Conservation (phyloP, 2,329 filamentous ascomycete species). For the Aotearoamyces nothofagi region DNA sequence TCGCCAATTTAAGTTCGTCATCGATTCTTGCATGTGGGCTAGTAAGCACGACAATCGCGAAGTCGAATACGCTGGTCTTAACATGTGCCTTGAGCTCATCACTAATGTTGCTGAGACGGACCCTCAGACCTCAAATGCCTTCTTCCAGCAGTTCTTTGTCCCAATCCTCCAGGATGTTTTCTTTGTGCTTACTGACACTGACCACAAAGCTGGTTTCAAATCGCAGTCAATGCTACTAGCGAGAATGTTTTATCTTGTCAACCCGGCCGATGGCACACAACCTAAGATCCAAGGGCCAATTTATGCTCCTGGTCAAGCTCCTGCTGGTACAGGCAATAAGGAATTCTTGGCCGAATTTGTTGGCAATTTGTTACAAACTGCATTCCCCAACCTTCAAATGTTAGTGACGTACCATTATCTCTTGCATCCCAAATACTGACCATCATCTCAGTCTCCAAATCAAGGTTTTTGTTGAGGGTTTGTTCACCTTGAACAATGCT, state of each 20-base stretch:
- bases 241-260: constrained; percentile 93
- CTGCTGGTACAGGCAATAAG: constrained; percentile 69
- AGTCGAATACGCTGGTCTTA: constrained; percentile 88
- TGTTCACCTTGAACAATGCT: constrained; percentile 80
- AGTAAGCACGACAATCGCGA: constrained; percentile 99
- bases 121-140: constrained; percentile 70
- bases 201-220: constrained; percentile 99
- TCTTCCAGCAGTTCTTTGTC: constrained; percentile 97
- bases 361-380: constrained; percentile 67
- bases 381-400: constrained; percentile 86
- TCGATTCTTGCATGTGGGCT: constrained; percentile 99
- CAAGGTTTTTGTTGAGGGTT: constrained; percentile 71
- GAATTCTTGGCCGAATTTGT: constrained; percentile 88
- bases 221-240: constrained; percentile 88
- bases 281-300: constrained; percentile 89
- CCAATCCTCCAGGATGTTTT: constrained; percentile 95
- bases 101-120: constrained; percentile 95
- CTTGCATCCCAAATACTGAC: neutral
- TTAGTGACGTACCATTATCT: constrained; percentile 32
- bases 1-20: constrained; percentile 97
- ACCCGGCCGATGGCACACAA: constrained; percentile 47
- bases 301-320: constrained; percentile 72
- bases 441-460: constrained; percentile 56
- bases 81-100: constrained; percentile 96
- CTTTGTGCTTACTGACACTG: constrained; percentile 92